A percentile compares a stretch with the other conserved stretches of the same genome.
Conservation (phyloP, 1,284 basidiomycete species). For the Sutorius eximius region DNA sequence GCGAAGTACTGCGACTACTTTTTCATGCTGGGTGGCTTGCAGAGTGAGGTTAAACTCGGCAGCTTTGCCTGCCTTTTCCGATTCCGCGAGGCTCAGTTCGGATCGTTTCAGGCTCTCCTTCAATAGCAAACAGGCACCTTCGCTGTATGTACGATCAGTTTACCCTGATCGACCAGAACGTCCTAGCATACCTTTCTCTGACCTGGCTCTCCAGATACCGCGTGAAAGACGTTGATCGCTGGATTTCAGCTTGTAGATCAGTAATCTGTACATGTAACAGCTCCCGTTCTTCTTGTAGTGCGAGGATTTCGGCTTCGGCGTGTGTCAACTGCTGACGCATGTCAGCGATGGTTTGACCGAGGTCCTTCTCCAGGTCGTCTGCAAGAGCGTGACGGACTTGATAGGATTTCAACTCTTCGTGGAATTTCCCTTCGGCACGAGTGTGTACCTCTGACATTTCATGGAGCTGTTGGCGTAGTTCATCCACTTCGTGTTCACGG, state of each 20-base stretch:
- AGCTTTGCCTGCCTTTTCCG: conserved; percentile 58
- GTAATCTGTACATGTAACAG: conserved; percentile 55
- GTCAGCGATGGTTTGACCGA: conserved; percentile 21
- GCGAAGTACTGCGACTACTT: conserved; percentile 55
- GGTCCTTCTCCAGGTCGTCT: conserved; percentile 25
- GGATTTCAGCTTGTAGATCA: conserved; percentile 59
- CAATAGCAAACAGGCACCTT: conserved; percentile 44
- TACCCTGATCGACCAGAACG: background rate
- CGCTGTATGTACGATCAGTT: conserved; percentile 39
- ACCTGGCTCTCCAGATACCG: conserved; percentile 62
- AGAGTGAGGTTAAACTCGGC: conserved; percentile 65
- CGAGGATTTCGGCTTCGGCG: conserved; percentile 28
- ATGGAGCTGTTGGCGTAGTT: conserved; percentile 35
- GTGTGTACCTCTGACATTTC: conserved; percentile 37
- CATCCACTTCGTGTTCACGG: conserved; percentile 26
- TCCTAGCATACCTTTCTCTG: conserved; percentile 50
- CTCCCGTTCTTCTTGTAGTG: conserved; percentile 49
- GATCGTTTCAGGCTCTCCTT: conserved; percentile 49
- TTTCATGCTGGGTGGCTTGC: conserved; percentile 61
- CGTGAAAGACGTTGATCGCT: conserved; percentile 57
- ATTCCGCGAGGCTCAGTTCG: conserved; percentile 44
- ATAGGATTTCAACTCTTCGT: conserved; percentile 25
- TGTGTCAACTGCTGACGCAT: conserved; percentile 20
- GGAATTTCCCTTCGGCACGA: conserved; percentile 17
- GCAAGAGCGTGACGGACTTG: conserved; percentile 11